Base-by-base conservation (phyloP, 2,329 filamentous ascomycete genomes). In the Colletotrichum caudatum region DNA sequence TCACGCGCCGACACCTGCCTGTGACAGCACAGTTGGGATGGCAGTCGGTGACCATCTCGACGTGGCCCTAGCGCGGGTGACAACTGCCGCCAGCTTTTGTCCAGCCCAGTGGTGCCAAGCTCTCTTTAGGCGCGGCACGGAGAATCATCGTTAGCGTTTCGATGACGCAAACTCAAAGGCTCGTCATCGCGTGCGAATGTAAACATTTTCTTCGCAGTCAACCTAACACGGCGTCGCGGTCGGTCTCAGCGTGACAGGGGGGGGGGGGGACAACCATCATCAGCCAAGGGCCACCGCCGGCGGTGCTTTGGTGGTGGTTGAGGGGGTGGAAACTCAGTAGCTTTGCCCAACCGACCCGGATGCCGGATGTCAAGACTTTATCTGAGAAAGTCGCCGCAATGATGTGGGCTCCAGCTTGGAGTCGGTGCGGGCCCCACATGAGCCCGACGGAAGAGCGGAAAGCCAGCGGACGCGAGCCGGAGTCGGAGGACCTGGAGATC, bases 1-100 rank as follows among this genome's bases (percentile, higher is more conserved):
- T 44, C 29, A 50, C 39, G 37, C 39, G 37, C 39, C 50, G 48
- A 50, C 29, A 29, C 29, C 35, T 48, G 39, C 35, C 48, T 54
- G 56, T 57, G 44, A 59, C 54, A 37, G n/a, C 35, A 54, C 53
- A 64, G 35, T 69, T 72, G 60, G 69, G 69, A 72, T 72, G 69
- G 66, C 69, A 72, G 65, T 69, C 59, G 53, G 46, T 39, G 51
- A 64, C 44, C 29, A 58, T 53, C 69, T 50, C 54, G 69, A 56
- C 54, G 37, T 46, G 53, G 65, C 29, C 54, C 48, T 41, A 44
- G 54, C 59, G 69, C 51, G 33, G 44, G 44, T 60, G 61, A 41
- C 14, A 58, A 39, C 37, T 63, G 62, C 59, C 59, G 60, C 53
- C 59, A 64, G 48, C 37, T 50, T 50, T 20, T 69, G 69, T 44